These are phyloP conservation scores for Naumovozyma dairenensis DNA, from an alignment of 805 yeast species.

Conservation along the genomic window DNA sequence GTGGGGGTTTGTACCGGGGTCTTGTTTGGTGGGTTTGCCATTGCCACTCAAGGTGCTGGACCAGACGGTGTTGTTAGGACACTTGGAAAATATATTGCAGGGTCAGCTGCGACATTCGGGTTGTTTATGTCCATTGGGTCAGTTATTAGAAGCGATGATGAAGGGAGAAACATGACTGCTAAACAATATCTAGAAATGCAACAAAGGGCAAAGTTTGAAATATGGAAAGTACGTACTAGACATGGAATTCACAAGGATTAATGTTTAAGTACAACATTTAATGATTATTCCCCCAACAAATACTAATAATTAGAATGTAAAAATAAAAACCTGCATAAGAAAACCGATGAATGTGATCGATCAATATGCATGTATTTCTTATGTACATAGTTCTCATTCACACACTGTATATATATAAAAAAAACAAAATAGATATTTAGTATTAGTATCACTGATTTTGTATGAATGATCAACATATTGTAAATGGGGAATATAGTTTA, in stretches of 20 bases:
- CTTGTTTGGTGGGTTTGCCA: constrained; percentile 86
- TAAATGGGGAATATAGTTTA: too few relatives aligned
- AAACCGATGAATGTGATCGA: not conserved
- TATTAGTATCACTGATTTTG: too few relatives aligned
- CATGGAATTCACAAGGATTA: constrained; percentile 13
- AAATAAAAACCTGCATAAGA: too few relatives aligned
- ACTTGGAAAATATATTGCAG: constrained; percentile 90
- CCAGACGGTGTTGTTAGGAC: constrained; percentile 97
- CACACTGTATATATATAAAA: too few relatives aligned
- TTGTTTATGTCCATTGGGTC: constrained; percentile 95
- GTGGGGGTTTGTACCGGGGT: constrained; percentile 91
- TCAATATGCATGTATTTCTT: too few relatives aligned
- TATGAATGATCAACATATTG: too few relatives aligned
- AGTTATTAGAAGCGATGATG: constrained; percentile 67
- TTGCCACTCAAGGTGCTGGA: constrained; percentile 91
- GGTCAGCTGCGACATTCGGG: constrained; percentile 95
- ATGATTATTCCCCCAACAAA: too few relatives aligned
- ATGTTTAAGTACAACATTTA: too few relatives aligned
- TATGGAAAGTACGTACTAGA: constrained; percentile 22
- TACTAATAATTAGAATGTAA: too few relatives aligned
- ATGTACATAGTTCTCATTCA: too few relatives aligned
- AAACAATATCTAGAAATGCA: constrained; percentile 14
- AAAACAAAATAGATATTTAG: too few relatives aligned
- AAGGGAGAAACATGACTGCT: constrained; percentile 14
- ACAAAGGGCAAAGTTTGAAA: constrained; percentile 26